Evolutionary conservation across 257 asterid species (phyloP).

Genomic region (Solanum commersonii): DNA sequence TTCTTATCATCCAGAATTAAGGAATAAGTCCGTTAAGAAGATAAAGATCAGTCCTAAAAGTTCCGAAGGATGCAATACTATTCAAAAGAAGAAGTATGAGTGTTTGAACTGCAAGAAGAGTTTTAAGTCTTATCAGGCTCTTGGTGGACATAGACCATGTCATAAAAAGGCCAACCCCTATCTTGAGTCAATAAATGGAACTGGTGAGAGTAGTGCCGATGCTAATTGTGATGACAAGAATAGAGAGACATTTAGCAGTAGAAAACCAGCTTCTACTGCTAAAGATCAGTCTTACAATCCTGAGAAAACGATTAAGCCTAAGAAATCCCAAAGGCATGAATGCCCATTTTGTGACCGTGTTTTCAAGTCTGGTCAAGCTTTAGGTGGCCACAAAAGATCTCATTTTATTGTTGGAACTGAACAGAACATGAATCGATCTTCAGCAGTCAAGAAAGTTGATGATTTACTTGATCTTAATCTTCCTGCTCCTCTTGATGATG

Average conservation of each 20-base stretch:
- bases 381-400: conserved; percentile 94
- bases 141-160: conserved; percentile 96
- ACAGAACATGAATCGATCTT: conserved; percentile 21
- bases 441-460: conserved; percentile 22
- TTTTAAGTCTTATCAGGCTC: conserved; percentile 83
- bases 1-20: conserved; percentile 19
- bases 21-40: conserved; percentile 20
- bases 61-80: conserved; percentile 13
- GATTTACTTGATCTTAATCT: conserved; percentile 79
- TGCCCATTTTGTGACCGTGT: conserved; percentile 73
- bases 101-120: conserved; percentile 80
- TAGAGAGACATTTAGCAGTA: conserved; percentile 24
- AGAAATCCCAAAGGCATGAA: conserved; percentile 53
- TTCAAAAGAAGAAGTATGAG: conserved; percentile 49
- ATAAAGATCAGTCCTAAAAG: conserved; percentile 14
- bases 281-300: conserved; percentile 20
- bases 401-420: conserved; percentile 54
- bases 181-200: conserved; percentile 39
- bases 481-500: conserved; percentile 73
- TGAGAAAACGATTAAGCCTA: conserved; percentile 33
- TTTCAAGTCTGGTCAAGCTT: conserved; percentile 92
- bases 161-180: conserved; percentile 39
- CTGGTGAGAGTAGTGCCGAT: conserved; percentile 53
- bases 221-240: conserved; percentile 31
- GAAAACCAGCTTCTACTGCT: conserved; percentile 23